These are phyloP conservation scores for Voacanga thouarsii DNA, from an alignment of 257 asterid genomes.

Conservation along the genomic window DNA sequence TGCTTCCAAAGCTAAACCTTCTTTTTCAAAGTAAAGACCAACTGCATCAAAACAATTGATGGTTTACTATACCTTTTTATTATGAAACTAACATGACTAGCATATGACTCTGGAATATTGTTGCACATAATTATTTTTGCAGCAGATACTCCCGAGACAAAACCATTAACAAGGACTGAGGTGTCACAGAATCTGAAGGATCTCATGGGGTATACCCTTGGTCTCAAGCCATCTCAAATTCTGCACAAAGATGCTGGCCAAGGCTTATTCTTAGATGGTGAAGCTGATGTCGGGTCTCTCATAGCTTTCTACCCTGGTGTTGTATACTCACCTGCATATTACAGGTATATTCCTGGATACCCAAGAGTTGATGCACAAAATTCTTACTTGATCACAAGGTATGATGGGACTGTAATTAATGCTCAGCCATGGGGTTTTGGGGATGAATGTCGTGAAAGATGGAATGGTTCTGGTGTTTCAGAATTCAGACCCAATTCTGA, in stretches of 20 bases:
- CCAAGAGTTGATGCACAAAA: slow-evolving; percentile 77
- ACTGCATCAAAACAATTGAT: not conserved
- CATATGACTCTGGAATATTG: slow-evolving; percentile 23
- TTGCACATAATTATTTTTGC: slow-evolving; percentile 28
- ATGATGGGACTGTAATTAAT: slow-evolving; percentile 82
- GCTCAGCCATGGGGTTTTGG: slow-evolving; percentile 97
- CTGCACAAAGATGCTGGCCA: slow-evolving; percentile 82
- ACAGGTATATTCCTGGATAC: slow-evolving; percentile 79
- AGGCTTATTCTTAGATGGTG: slow-evolving; percentile 78
- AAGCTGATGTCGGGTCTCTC: slow-evolving; percentile 73
- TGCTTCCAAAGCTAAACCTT: not conserved
- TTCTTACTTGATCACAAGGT: slow-evolving; percentile 80
- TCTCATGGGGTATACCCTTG: slow-evolving; percentile 69
- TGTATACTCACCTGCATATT: slow-evolving; percentile 74
- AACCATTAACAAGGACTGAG: slow-evolving; percentile 48
- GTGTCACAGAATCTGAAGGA: slow-evolving; percentile 64
- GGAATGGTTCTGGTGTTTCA: slow-evolving; percentile 46
- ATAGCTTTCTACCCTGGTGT: slow-evolving; percentile 91
- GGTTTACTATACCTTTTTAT: not conserved
- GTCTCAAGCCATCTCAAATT: slow-evolving; percentile 70
- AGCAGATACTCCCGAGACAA: slow-evolving; percentile 47
- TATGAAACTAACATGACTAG: not conserved
- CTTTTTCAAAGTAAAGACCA: not conserved
- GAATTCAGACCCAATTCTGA: slow-evolving; percentile 24
- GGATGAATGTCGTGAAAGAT: slow-evolving; percentile 64